These are phyloP conservation scores for Talaromyces borbonicus DNA, from an alignment of 495 filamentous ascomycete species.

Conservation along the genomic window DNA sequence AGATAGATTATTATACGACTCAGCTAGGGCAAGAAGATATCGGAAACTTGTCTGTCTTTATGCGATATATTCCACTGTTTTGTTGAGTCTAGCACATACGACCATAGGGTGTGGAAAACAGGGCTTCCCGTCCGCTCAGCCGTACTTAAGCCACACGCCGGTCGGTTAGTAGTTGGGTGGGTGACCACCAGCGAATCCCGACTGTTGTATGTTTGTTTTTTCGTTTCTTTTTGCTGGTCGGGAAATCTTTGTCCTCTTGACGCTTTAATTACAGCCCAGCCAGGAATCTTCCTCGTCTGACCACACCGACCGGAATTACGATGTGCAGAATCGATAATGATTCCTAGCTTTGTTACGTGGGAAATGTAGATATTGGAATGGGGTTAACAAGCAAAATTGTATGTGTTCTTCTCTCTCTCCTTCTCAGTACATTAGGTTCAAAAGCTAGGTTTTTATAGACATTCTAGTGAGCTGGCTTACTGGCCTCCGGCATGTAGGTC, in stretches of 20 bases:
- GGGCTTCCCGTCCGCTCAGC: neutral
- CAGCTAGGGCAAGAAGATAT: neutral
- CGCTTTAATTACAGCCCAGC: too few relatives aligned
- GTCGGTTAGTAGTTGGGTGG: neutral
- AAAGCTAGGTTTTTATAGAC: slow-evolving; percentile 1
- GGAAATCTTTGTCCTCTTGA: neutral
- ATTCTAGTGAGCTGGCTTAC: neutral
- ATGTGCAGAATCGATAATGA: neutral
- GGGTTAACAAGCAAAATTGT: neutral
- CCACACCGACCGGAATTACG: too few relatives aligned
- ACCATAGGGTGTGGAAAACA: neutral
- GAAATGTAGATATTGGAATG: neutral
- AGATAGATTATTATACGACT: neutral
- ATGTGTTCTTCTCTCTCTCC: neutral
- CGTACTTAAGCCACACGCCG: neutral
- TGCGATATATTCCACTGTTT: neutral
- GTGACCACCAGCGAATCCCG: neutral
- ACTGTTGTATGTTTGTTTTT: neutral
- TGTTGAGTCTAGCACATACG: neutral
- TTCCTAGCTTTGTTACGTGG: too few relatives aligned
- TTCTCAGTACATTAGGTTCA: neutral
- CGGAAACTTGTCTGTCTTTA: neutral
- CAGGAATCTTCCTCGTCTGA: too few relatives aligned
- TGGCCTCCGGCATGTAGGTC: neutral
- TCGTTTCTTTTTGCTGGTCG: neutral